Conservation (phyloP, 768 basidiomycete species). For the Collybiopsis confluens region DNA sequence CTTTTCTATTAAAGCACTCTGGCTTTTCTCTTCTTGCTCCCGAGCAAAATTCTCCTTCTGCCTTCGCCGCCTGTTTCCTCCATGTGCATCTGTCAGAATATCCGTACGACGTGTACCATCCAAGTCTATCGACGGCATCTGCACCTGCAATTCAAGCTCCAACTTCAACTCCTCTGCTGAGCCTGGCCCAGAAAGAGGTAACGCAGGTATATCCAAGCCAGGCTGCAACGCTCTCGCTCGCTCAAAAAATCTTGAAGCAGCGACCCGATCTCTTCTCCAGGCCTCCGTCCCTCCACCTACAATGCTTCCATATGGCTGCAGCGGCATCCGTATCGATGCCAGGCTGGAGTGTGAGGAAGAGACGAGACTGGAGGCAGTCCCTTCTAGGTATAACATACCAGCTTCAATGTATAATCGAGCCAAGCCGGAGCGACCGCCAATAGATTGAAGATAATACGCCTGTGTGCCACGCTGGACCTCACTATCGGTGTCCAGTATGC, state of each 20-base stretch:
- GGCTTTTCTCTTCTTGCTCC: slow-evolving; percentile 6
- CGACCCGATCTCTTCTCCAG: slow-evolving; percentile 72
- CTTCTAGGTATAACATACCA: slow-evolving; percentile 78
- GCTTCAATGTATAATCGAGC: slow-evolving; percentile 77
- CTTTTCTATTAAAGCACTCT: slow-evolving; percentile 28
- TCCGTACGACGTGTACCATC: slow-evolving; percentile 23
- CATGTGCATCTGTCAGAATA: slow-evolving; percentile 26
- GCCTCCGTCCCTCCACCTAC: slow-evolving; percentile 52
- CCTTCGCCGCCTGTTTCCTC: slow-evolving; percentile 43
- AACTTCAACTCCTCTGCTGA: slow-evolving; percentile 18
- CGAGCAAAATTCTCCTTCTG: slow-evolving; percentile 48
- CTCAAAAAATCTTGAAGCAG: slow-evolving; percentile 69
- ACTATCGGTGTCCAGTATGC: slow-evolving; percentile 29
- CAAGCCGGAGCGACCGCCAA: slow-evolving; percentile 64
- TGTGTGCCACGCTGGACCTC: slow-evolving; percentile 46
- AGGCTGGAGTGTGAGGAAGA: slow-evolving; percentile 73
- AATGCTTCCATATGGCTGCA: slow-evolving; percentile 37
- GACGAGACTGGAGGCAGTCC: slow-evolving; percentile 66
- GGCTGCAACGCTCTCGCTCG: slow-evolving; percentile 59
- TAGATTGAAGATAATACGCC: slow-evolving; percentile 58
- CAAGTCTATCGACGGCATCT: slow-evolving; percentile 68
- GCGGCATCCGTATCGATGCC: slow-evolving; percentile 70
- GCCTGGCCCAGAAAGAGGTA: slow-evolving; percentile 43
- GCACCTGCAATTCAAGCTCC: slow-evolving; percentile 37
- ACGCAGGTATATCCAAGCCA: slow-evolving; percentile 61